Conservation (phyloP, 2,329 filamentous ascomycete genomes). For the Epichloe uncinata region DNA sequence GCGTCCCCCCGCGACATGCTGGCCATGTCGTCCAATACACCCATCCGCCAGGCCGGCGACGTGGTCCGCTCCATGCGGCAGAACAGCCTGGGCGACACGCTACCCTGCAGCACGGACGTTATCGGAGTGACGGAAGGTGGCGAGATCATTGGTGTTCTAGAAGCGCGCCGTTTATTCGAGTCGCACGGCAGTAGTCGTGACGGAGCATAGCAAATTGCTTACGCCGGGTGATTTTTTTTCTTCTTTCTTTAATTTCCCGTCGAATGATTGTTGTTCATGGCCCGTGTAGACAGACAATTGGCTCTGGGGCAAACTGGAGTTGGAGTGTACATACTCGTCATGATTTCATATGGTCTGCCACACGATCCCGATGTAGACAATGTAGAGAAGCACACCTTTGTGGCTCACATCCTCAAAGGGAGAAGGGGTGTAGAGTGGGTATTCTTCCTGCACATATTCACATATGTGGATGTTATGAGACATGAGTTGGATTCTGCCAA, state of each 20-base stretch:
- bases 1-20: conserved; percentile 43
- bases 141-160: conserved; percentile 11
- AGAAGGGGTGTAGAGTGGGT: too few relatives aligned
- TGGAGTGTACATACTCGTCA: too few relatives aligned
- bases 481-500: too few relatives aligned
- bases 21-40: conserved; percentile 40
- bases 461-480: too few relatives aligned
- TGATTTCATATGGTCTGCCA: too few relatives aligned
- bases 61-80: conserved; percentile 25
- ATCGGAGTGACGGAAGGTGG: conserved; percentile 20
- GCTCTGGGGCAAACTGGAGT: too few relatives aligned
- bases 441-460: too few relatives aligned
- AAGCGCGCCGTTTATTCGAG: conserved; percentile 6
- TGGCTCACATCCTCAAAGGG: too few relatives aligned
- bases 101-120: conserved; percentile 10
- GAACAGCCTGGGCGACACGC: conserved; percentile 13
- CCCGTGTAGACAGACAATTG: too few relatives aligned
- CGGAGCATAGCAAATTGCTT: background rate
- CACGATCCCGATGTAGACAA: too few relatives aligned
- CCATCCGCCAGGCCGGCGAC: conserved; percentile 38
- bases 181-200: background rate
- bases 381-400: too few relatives aligned
- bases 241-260: too few relatives aligned
- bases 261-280: background rate
- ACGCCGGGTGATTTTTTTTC: background rate